These are phyloP conservation scores for Fusarium gaditjirri DNA, from an alignment of 2,329 filamentous ascomycete genomes.

Conservation along the genomic window DNA sequence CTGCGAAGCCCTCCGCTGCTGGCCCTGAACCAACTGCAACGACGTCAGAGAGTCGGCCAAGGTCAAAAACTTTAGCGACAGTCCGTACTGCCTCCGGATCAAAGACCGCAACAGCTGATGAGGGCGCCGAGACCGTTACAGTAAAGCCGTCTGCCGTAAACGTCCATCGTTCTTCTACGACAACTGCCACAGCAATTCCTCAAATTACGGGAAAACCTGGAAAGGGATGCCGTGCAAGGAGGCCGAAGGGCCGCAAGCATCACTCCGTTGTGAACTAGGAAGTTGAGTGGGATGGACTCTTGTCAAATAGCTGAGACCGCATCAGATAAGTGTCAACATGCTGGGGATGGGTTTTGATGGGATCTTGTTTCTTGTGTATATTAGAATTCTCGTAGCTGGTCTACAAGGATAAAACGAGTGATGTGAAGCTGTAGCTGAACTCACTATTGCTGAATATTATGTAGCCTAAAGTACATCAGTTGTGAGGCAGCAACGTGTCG, in stretches of 20 bases:
- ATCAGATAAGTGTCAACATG: background rate
- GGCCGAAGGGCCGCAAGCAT: background rate
- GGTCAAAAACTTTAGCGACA: background rate
- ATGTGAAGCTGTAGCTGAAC: accelerated
- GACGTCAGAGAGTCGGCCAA: background rate
- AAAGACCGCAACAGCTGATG: background rate
- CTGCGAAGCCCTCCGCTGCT: background rate
- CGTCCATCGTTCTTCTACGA: background rate
- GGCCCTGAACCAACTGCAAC: background rate
- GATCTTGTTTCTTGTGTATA: background rate
- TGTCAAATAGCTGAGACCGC: accelerated
- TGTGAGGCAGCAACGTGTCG: accelerated
- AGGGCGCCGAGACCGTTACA: background rate
- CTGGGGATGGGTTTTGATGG: too few relatives aligned
- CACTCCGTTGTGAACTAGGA: background rate
- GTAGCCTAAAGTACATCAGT: accelerated
- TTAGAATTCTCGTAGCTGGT: background rate
- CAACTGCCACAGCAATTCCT: too few relatives aligned
- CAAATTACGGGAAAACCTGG: background rate
- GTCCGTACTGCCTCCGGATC: background rate
- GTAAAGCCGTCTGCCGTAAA: background rate
- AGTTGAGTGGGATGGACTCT: background rate
- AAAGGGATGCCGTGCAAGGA: background rate
- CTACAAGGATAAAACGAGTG: background rate
- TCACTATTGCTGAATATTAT: background rate